Percentiles rank a stretch among this genome's conserved stretches.
Evolutionary conservation across 208 protist species (phyloP).

Genomic region (Trypanosoma melophagium): DNA sequence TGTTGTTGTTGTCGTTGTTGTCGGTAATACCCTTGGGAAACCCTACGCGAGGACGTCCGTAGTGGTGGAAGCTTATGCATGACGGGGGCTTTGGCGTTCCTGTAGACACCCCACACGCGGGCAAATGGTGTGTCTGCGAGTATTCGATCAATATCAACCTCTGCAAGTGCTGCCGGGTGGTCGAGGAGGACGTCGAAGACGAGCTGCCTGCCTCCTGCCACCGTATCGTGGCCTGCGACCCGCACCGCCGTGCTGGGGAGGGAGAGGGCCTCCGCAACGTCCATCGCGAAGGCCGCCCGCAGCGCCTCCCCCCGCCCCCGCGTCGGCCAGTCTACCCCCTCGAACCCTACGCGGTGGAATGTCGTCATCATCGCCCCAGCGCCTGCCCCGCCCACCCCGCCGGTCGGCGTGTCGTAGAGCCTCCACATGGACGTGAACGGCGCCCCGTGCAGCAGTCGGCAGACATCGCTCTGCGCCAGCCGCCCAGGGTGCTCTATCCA

Average conservation of each 20-base stretch:
- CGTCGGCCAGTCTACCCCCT: slow-evolving; percentile 50
- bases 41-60: too few relatives aligned
- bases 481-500: slow-evolving; percentile 37
- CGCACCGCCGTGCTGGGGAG: slow-evolving; percentile 33
- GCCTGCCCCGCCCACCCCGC: too few relatives aligned
- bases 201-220: too few relatives aligned
- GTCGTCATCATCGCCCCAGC: slow-evolving; percentile 21
- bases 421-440: slow-evolving; percentile 58
- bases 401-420: slow-evolving; percentile 43
- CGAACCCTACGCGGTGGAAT: slow-evolving; percentile 74
- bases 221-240: slow-evolving; percentile 34
- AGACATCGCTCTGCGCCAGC: slow-evolving; percentile 46
- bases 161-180: neutral
- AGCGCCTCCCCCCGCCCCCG: slow-evolving; percentile 40
- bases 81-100: neutral
- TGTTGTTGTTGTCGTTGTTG: neutral
- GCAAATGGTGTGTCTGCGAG: neutral
- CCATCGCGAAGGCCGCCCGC: slow-evolving; percentile 42
- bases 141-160: neutral
- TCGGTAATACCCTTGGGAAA: neutral
- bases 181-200: slow-evolving; percentile 49
- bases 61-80: neutral
- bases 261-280: slow-evolving; percentile 44
- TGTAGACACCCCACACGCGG: neutral
- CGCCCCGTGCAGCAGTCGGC: slow-evolving; percentile 40